phyloP scores from a whole-genome alignment of 768 basidiomycete species.

The Lactifluus subvellereus region DNA sequence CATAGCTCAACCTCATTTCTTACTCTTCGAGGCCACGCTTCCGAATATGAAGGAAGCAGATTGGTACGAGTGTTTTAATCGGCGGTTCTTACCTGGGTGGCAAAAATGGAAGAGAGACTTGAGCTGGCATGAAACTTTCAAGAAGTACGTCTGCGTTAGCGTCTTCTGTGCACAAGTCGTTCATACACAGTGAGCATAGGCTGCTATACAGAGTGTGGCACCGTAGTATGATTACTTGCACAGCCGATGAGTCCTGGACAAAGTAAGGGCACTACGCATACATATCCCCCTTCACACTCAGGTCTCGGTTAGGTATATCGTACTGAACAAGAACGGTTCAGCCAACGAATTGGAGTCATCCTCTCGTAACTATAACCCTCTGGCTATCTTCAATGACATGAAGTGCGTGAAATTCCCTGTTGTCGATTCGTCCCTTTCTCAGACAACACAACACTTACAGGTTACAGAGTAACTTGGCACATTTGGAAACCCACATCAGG shows the following conservation, averaged over 20 bases:
- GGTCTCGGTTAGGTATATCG: conserved; percentile 51
- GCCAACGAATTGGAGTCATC: conserved; percentile 65
- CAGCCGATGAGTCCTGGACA: conserved; percentile 78
- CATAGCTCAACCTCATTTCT: conserved; percentile 53
- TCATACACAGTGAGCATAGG: conserved; percentile 34
- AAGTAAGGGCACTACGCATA: conserved; percentile 41
- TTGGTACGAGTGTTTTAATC: conserved; percentile 71
- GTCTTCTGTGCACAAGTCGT: conserved; percentile 5
- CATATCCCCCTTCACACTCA: not conserved
- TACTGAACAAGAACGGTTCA: conserved; percentile 68
- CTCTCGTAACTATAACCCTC: conserved; percentile 63
- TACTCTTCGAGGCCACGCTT: conserved; percentile 61
- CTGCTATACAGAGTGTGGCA: conserved; percentile 63
- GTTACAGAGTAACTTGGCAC: conserved; percentile 59
- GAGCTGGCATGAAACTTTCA: conserved; percentile 59
- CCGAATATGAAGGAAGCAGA: conserved; percentile 60
- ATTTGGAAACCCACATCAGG: conserved; percentile 59
- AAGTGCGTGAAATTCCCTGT: conserved; percentile 45
- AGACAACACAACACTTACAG: conserved; percentile 33
- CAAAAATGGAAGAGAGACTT: conserved; percentile 56
- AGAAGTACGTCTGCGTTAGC: conserved; percentile 45
- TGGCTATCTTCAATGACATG: conserved; percentile 64
- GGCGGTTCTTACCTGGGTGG: conserved; percentile 77
- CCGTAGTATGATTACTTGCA: conserved; percentile 61
- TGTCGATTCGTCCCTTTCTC: not conserved